Conservation (phyloP, 139 green algal genomes). For the Micractinium conductrix region DNA sequence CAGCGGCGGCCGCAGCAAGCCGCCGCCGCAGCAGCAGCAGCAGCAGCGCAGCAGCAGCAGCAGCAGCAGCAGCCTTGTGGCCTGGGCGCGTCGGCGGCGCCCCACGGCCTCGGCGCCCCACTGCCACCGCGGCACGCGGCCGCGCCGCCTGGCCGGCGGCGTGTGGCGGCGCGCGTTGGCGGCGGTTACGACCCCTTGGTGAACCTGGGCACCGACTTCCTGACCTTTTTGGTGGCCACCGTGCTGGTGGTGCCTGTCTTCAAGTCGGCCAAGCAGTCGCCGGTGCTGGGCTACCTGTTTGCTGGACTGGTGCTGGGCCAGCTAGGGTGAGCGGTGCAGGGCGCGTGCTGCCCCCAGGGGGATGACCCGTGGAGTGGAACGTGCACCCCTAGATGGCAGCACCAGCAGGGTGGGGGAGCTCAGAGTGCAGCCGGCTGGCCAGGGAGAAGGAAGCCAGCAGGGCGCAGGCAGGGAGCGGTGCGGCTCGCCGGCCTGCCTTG, state of each 20-base stretch:
- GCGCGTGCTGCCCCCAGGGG: too few relatives aligned
- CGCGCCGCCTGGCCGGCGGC: not conserved
- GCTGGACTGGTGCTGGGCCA: slow-evolving; percentile 89
- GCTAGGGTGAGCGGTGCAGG: slow-evolving; percentile 77
- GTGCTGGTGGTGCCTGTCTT: slow-evolving; percentile 93
- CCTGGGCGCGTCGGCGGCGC: not conserved
- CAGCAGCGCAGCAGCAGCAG: not conserved
- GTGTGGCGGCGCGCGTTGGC: not conserved
- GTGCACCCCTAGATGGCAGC: too few relatives aligned
- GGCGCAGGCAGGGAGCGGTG: too few relatives aligned
- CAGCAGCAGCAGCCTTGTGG: not conserved
- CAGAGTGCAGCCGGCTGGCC: too few relatives aligned
- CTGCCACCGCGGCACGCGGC: not conserved
- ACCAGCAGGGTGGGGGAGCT: too few relatives aligned
- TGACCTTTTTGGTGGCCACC: slow-evolving; percentile 90
- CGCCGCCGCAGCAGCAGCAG: too few relatives aligned
- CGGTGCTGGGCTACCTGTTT: slow-evolving; percentile 93
- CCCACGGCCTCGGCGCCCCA: not conserved
- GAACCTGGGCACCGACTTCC: slow-evolving; percentile 80
- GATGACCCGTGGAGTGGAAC: too few relatives aligned
- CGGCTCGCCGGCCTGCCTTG: too few relatives aligned
- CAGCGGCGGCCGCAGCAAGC: too few relatives aligned
- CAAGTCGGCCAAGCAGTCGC: slow-evolving; percentile 86
- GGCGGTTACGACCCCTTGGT: slow-evolving; percentile 47
- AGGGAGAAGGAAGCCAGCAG: too few relatives aligned